These are phyloP conservation scores for Saccharomyces hybrid DNA, from an alignment of 1,139 yeast genomes.

Conservation along the genomic window DNA sequence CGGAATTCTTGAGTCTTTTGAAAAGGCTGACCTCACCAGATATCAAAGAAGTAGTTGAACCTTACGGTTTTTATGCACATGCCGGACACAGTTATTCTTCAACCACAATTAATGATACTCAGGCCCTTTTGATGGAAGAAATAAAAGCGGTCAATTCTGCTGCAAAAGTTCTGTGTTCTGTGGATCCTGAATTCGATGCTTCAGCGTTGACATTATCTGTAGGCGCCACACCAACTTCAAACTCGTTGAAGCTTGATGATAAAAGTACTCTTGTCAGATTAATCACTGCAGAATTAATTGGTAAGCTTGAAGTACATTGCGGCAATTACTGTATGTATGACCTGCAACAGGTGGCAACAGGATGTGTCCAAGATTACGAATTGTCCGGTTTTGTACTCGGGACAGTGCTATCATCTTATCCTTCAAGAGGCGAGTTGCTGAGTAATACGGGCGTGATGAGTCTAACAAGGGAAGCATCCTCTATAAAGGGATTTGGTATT, in stretches of 20 bases:
- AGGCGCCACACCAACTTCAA: conserved; percentile 81
- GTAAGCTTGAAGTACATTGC: conserved; percentile 63
- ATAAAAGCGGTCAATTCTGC: conserved; percentile 51
- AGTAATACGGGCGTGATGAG: conserved; percentile 71
- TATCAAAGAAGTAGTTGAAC: conserved; percentile 32
- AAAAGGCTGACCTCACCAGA: conserved; percentile 29
- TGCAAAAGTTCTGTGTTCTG: conserved; percentile 8
- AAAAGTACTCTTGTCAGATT: conserved; percentile 25
- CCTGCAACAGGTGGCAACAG: conserved; percentile 66
- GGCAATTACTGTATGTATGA: conserved; percentile 73
- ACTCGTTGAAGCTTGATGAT: conserved; percentile 40
- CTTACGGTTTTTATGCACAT: conserved; percentile 70
- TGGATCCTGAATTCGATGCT: conserved; percentile 30
- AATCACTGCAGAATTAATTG: conserved; percentile 40
- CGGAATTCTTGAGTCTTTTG: conserved; percentile 32
- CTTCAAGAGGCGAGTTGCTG: conserved; percentile 51
- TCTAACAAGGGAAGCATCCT: conserved; percentile 54
- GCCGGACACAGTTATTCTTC: conserved; percentile 70
- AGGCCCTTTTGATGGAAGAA: conserved; percentile 45
- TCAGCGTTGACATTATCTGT: conserved; percentile 36
- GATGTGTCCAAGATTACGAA: conserved; percentile 41
- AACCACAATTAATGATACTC: conserved; percentile 42
- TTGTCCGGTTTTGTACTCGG: conserved; percentile 56
- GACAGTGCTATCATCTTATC: conserved; percentile 55
- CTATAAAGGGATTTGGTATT: conserved; percentile 43